Evolutionary conservation across 371 early-diverging fungal genomes (phyloP), one percentile per base, ranked within the genome.

Genomic region (Mortierella sp.): DNA sequence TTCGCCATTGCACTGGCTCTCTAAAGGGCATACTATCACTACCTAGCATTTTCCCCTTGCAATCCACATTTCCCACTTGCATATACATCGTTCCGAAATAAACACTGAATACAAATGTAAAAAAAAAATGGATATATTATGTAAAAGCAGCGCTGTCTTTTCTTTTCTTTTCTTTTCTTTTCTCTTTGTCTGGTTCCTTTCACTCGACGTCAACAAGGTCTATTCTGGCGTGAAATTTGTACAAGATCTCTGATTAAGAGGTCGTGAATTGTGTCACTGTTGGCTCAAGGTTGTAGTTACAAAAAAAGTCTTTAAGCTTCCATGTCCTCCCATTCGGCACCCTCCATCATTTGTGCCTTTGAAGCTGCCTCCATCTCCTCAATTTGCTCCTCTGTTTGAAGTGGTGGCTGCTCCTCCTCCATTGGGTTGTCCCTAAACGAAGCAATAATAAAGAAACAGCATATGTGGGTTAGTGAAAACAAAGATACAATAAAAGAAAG

Each of bases 331-430:
- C 74, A 79, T 4, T 80, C 75, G 18, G 55, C 72, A 8, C 70
- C 70, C 32, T 66, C 65, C 58, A 77, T 62, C 66, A 72, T 45
- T n/a, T 77, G 72, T 45, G 73, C 78, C 40, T 78, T 78, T 35
- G 64, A n/a, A 51, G 71, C 70, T n/a, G 71, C 65, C 61, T 72
- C 76, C 47, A 75, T 75, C 59, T 68, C 73, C 39, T 69, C 75
- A 6, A 80, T 57, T 49, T 80, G 68, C 61, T 80, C 81, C 63
- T 81, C 83, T 18, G 77, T 76, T 73, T 76, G 73, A 30, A 76
- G 9, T 70, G 83, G 83, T 51, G 83, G 83, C 61, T 72, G 76
- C 59, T 81, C 83, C 49, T 81, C 83, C 40, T 73, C 70, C 61
- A 61, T 51, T 58, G 83, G 83, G 68, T 81, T 81, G 20, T 81